Base-by-base conservation (phyloP, 129 eudicot genomes). In the Lactuca saligna region DNA sequence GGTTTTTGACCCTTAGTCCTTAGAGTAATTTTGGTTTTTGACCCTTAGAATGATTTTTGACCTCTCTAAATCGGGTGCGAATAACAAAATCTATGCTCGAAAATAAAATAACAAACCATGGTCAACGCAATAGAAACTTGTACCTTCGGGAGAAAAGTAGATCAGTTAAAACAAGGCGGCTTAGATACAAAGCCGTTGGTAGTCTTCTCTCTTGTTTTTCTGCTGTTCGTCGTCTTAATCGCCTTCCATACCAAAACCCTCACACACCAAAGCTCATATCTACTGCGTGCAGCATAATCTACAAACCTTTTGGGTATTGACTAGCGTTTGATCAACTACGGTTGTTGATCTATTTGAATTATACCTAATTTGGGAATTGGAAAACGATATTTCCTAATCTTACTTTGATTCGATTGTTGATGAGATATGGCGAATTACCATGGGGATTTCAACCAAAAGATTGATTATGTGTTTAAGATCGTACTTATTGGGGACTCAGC, bases 401-500 rank as follows among this genome's bases (percentile, higher is more conserved):
- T 11, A 25, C 51, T 46, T 46, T 46, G 15, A 46, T 46, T 71
- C 16, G 31, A 16, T 31, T 65, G 15, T 69, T 63, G 72, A 72
- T 79, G 70, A 61, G 72, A 63, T 75, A 86, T 87, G 88, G 66
- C 86, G 69, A 81, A 78, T 73, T 68, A 72, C 50, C 74, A 78
- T 10, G 94, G 86, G 3, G 86, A 76, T 76, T 84, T 74, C 63
- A 79, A 66, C 65, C 87, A 80, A 70, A 84, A 87, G 74, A 81
- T 85, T 38, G 95, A 84, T 57, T 87, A 87, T 31, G 95, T 87
- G 31, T 87, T 87, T 77, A 87, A 87, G 74, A 82, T 82, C 76
- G 95, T 87, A 20, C 63, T 87, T 61, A 87, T 87, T 31, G 95
- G 95, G 50, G 95, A 87, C 60, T 87, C 95, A 7, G 87, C 95